These are phyloP conservation scores for Daldinia sp. DNA, from an alignment of 2,329 filamentous ascomycete genomes.

Conservation along the genomic window DNA sequence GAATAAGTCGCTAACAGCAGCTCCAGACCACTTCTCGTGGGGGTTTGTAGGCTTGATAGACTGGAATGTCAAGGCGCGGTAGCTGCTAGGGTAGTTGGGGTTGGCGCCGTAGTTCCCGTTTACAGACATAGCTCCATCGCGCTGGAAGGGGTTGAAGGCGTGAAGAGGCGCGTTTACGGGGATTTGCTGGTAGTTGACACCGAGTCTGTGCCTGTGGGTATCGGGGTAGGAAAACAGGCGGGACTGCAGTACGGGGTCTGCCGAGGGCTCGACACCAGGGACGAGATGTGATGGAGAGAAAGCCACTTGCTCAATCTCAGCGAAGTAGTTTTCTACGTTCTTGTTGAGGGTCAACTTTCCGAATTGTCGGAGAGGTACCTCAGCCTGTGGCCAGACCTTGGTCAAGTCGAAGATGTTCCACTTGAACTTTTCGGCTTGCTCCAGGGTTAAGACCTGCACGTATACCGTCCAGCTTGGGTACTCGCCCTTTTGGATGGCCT, in stretches of 20 bases:
- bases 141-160: constrained; percentile 73
- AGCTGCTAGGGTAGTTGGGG: constrained; percentile 65
- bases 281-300: constrained; percentile 72
- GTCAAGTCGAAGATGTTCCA: constrained; percentile 75
- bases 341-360: constrained; percentile 70
- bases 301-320: constrained; percentile 72
- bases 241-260: constrained; percentile 69
- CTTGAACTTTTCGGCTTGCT: constrained; percentile 67
- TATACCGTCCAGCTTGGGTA: constrained; percentile 70
- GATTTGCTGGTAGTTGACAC: constrained; percentile 70
- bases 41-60: constrained; percentile 51
- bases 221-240: constrained; percentile 69
- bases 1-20: constrained; percentile 54
- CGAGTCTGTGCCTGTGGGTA: constrained; percentile 69
- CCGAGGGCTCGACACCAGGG: constrained; percentile 68
- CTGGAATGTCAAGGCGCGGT: constrained; percentile 56
- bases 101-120: constrained; percentile 70
- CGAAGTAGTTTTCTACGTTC: constrained; percentile 73
- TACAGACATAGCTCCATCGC: constrained; percentile 75
- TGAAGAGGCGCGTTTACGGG: constrained; percentile 66
- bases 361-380: constrained; percentile 68
- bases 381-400: constrained; percentile 72
- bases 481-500: constrained; percentile 67
- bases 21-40: constrained; percentile 59
- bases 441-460: constrained; percentile 68